Conservation (phyloP, 371 early-diverging fungal genomes). For the Mucor piriformis region DNA sequence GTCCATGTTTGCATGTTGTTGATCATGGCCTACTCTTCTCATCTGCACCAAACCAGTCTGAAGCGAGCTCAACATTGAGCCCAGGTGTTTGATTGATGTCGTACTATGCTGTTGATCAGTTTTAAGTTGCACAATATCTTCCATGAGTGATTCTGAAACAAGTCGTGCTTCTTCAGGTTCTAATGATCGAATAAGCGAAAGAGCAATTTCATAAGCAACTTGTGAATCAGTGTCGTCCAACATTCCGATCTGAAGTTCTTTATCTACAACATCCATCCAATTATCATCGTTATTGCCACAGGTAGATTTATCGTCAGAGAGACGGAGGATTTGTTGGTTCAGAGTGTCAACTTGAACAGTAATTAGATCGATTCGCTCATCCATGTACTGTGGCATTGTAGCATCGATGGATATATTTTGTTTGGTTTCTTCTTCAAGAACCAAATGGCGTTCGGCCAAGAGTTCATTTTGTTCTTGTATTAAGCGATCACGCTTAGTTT, state of each 20-base stretch:
- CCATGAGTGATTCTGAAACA: constrained; percentile 33
- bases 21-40: constrained; percentile 13
- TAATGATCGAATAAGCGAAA: constrained; percentile 32
- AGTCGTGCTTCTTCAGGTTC: constrained; percentile 37
- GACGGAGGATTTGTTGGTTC: constrained; percentile 18
- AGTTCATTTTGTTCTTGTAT: constrained; percentile 68
- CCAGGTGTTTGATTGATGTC: constrained; percentile 6
- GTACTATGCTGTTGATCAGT: constrained; percentile 9
- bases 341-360: constrained; percentile 32
- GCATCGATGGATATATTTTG: constrained; percentile 32
- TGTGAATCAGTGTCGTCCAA: constrained; percentile 21
- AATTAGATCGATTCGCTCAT: constrained; percentile 70
- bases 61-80: constrained; percentile 7
- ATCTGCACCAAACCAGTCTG: constrained; percentile 20
- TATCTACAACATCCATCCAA: constrained; percentile 20
- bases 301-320: constrained; percentile 1
- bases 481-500: constrained; percentile 55
- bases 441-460: constrained; percentile 63
- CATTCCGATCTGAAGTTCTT: constrained; percentile 14
- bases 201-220: constrained; percentile 36
- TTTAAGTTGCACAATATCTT: constrained; percentile 35
- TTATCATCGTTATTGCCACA: constrained; percentile 11
- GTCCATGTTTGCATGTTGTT: neutral
- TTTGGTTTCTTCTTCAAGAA: constrained; percentile 57
- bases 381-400: constrained; percentile 66